Evolutionary conservation across 352 stramenopile genomes (phyloP).

Genomic region (Pythium aristosporum): DNA sequence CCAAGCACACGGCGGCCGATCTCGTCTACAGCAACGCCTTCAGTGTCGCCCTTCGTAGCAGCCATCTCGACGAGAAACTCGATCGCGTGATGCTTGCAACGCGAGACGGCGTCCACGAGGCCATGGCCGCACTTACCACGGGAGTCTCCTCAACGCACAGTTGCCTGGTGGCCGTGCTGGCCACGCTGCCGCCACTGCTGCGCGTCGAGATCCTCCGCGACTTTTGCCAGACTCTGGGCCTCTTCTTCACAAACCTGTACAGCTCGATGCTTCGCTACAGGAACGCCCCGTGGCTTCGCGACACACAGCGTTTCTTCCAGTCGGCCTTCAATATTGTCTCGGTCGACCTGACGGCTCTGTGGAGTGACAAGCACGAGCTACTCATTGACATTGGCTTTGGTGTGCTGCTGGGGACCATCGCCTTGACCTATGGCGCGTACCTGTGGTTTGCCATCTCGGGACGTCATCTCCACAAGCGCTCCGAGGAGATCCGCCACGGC

Average conservation of each 20-base stretch:
- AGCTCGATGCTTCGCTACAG: conserved; percentile 22
- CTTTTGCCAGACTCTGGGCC: conserved; percentile 38
- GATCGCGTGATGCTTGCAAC: conserved; percentile 27
- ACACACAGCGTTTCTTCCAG: conserved; percentile 24
- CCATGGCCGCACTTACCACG: conserved; percentile 25
- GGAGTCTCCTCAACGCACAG: conserved; percentile 17
- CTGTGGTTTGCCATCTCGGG: conserved; percentile 44
- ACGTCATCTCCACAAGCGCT: conserved; percentile 35
- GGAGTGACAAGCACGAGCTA: neutral
- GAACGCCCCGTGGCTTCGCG: conserved; percentile 7
- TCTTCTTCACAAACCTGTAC: conserved; percentile 48
- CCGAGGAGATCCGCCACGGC: conserved; percentile 47
- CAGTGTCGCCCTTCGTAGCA: conserved; percentile 24
- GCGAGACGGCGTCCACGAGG: conserved; percentile 32
- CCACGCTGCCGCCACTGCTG: conserved; percentile 32
- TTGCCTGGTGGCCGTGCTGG: neutral
- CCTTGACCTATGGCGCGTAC: conserved; percentile 37
- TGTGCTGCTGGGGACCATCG: conserved; percentile 32
- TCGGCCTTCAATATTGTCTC: conserved; percentile 32
- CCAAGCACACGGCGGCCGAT: conserved; percentile 18
- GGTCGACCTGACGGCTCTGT: conserved; percentile 25
- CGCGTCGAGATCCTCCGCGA: conserved; percentile 46
- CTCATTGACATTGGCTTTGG: conserved; percentile 23
- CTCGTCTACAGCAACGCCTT: conserved; percentile 36
- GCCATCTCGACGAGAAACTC: conserved; percentile 29